A percentile compares a stretch with the other conserved stretches of the same genome.
Evolutionary conservation across 768 basidiomycete species (phyloP).

Genomic region (Cystofilobasidium macerans): DNA sequence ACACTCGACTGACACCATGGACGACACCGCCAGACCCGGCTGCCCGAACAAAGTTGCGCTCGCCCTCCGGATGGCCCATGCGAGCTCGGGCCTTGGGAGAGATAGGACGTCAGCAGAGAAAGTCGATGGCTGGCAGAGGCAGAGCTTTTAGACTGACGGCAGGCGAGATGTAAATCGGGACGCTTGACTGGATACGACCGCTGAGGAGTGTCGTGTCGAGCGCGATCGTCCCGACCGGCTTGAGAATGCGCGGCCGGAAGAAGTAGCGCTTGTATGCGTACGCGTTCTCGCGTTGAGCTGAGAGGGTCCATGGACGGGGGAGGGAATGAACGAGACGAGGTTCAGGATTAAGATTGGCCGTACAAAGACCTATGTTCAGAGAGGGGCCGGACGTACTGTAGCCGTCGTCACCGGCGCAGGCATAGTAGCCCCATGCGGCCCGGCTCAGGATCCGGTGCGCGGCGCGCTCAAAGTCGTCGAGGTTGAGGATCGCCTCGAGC

Average conservation of each 20-base stretch:
- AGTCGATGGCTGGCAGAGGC: no score
- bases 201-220: conserved; percentile 19
- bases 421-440: conserved; percentile 41
- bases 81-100: conserved; percentile 45
- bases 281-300: conserved; percentile 34
- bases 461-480: conserved; percentile 39
- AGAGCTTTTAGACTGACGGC: conserved; percentile 45
- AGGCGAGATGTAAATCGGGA: conserved; percentile 74
- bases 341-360: neutral
- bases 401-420: conserved; percentile 33
- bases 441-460: conserved; percentile 38
- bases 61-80: conserved; percentile 75
- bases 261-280: conserved; percentile 36
- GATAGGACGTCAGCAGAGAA: no score
- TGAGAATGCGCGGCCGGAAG: conserved; percentile 35
- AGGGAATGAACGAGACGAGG: neutral
- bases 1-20: conserved; percentile 44
- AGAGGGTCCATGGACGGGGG: neutral
- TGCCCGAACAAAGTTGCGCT: conserved; percentile 66
- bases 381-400: conserved; percentile 13
- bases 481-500: conserved; percentile 36
- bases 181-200: conserved; percentile 27
- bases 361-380: conserved; percentile 7
- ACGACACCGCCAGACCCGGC: conserved; percentile 55
- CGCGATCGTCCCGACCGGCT: conserved; percentile 19